Conservation (phyloP, 306 rosid genomes). For the Lathyrus sativus region DNA sequence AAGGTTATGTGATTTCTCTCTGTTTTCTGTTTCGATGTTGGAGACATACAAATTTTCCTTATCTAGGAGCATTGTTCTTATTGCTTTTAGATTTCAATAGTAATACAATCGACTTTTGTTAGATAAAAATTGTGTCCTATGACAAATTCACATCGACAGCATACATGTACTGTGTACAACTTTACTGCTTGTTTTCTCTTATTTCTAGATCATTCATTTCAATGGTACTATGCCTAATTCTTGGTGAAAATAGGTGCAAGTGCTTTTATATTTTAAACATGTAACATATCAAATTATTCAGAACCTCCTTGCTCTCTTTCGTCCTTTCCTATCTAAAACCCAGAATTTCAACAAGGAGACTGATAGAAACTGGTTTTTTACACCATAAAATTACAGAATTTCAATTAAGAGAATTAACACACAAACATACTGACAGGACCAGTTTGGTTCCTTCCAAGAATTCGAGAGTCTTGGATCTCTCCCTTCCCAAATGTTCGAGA, state of each 20-base stretch:
- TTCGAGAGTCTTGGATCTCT: no score
- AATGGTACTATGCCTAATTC: conserved; percentile 1
- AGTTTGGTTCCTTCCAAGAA: no score
- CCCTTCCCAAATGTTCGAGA: no score
- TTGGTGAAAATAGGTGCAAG: conserved; percentile 1
- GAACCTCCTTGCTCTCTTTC: conserved; percentile 29
- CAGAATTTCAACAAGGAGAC: conserved; percentile 21
- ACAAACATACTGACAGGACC: no score
- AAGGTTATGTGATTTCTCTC: neutral
- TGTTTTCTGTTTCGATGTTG: neutral
- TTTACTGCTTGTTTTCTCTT: neutral
- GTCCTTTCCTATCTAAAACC: conserved; percentile 26
- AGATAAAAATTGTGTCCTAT: neutral
- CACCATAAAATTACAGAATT: no score
- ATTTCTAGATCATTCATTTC: conserved; percentile 2
- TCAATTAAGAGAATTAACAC: no score
- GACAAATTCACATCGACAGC: conserved; percentile 6
- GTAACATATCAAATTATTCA: conserved; percentile 22
- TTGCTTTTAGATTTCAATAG: neutral
- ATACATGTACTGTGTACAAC: neutral
- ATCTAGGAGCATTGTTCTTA: neutral
- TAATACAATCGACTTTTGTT: neutral
- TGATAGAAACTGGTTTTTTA: no score
- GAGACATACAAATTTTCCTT: neutral
- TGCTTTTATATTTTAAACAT: conserved; percentile 24